Evolutionary conservation across 805 yeast genomes (phyloP), one percentile per base, ranked within the genome.

Genomic region (Jamesozyma gamospora): DNA sequence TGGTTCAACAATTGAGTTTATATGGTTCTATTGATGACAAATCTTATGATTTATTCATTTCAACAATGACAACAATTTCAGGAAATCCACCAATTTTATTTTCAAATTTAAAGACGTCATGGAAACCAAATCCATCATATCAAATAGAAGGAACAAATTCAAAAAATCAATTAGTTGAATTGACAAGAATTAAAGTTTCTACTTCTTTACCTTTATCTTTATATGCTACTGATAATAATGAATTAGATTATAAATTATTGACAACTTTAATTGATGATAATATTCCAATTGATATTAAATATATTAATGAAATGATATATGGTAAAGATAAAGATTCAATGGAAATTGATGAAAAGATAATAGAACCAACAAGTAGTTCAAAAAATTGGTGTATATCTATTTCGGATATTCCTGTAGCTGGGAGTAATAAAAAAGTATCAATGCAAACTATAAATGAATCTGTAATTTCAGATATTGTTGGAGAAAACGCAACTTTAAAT

Each of bases 351-450:
- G 6, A 15, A 9, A 28, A 28, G 9, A 36, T 28, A 12, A 29
- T 24, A 4, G 12, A 21, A 10, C 4, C 19, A 2, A 12, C 27
- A 4, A 28, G 33, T 16, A 26, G 29, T 12, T 19, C 17, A 3
- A n/a, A 29, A 3, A 34, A 53, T 6, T 82, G 88, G 90, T 70
- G 79, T 1, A 51, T 82, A 7, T 82, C 75, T 48, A 66, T 77
- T 19, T 65, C 75, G 4, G 94, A 83, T 58, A 79, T 83, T 11
- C 92, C 92, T 2, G 74, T 79, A 6, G 88, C 85, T 9, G 90
- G 90, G 3, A 72, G 69, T 61, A 52, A 46, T 31, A 70, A 73
- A 51, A 71, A 72, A 56, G 79, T 72, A 40, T 71, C 70, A 18
- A 75, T 72, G 43, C 94, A 86, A 55, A 72, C 83, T 14, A 70